Base-by-base conservation (phyloP, 1,284 basidiomycete genomes). In the Rhodotorula sp. region DNA sequence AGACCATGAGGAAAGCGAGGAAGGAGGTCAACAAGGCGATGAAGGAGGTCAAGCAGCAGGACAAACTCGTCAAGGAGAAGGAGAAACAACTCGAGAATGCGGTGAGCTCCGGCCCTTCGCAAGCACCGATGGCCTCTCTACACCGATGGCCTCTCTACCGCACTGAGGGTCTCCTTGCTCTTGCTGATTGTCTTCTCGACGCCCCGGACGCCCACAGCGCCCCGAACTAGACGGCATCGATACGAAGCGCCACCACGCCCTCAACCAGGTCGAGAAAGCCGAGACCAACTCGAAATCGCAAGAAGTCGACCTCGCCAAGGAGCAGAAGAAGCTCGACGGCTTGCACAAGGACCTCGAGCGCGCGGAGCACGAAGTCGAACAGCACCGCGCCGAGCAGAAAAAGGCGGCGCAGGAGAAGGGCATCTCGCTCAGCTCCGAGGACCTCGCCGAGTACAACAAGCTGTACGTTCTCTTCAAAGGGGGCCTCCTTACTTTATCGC, bases 11-110 rank as follows among this genome's bases (percentile, higher is more conserved):
- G n/a, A 84, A 85, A 12, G 89, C 90, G 8, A 87, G 91, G 39
- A 87, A 89, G 62, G 89, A 90, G 34, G 91, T 93, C 77, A 92
- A 92, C 3, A 89, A 87, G 80, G 88, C 88, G 3, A 86, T 90
- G n/a, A 86, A 88, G 6, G 83, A 85, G 5, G 88, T 92, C 2
- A 86, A 88, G 81, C 88, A 90, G 79, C 86, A 88, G 72, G 91
- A 95, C 81, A 88, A 87, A 79, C 85, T 82, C 58, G 87, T 93
- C 68, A 93, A 93, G 82, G 89, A 88, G 78, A 88, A 88, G 3
- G 91, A 94, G 79, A 93, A 91, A 80, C 85, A 87, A 1, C 82
- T 92, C n/a, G 93, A 96, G 70, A 87, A 86, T 34, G 92, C 91
- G 82, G 93, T 91, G 57, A 61, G 75, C 64, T 20, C 10, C 2